Evolutionary conservation across 139 green algal species (phyloP), one percentile per base, ranked within the genome.

Genomic region (Zygnema cylindricum): DNA sequence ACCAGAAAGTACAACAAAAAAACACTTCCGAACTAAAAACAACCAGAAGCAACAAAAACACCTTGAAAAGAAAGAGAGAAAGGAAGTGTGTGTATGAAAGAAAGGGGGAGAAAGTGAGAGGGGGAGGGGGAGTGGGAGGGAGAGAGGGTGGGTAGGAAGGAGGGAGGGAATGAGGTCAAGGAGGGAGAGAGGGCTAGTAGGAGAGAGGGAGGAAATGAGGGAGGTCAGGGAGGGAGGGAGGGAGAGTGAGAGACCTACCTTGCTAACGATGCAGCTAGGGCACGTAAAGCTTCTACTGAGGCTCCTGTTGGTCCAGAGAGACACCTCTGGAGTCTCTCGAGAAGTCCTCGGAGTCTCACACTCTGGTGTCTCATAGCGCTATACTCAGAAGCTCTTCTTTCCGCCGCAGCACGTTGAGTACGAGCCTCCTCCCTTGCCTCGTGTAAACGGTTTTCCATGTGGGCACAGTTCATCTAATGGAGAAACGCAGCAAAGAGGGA

Each of bases 401-500:
- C 79, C 1, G 86, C 86, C 0, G 86, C 23, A 49, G 30, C 21
- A 2, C 23, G 76, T 25, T 89, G 0, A 21, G 86, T 91, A 11
- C 43, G 78, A 35, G 78, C 86, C 69, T 88, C 43, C 79, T 88
- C 82, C 21, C 86, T n/a, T 25, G 86, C 86, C 57, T 91, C 86
- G 36, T 88, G 86, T 38, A 91, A 77, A 2, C 39, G 42, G 69
- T 88, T 81, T 77, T 91, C 86, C 41, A 91, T 73, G 25, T 88
- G 78, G 11, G 86, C 78, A 49, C 78, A 91, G 86, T 91, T 91
- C 36, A 88, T 43, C 86, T 91, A 69, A 69, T 23, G 54, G n/a
- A n/a, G n/a, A n/a, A n/a, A n/a, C n/a, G n/a, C n/a, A n/a, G n/a
- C n/a, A n/a, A n/a, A n/a, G n/a, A n/a, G n/a, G n/a, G n/a, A n/a